These are phyloP conservation scores for Mucor lusitanicus DNA, from an alignment of 371 early-diverging fungal species.

Conservation along the genomic window DNA sequence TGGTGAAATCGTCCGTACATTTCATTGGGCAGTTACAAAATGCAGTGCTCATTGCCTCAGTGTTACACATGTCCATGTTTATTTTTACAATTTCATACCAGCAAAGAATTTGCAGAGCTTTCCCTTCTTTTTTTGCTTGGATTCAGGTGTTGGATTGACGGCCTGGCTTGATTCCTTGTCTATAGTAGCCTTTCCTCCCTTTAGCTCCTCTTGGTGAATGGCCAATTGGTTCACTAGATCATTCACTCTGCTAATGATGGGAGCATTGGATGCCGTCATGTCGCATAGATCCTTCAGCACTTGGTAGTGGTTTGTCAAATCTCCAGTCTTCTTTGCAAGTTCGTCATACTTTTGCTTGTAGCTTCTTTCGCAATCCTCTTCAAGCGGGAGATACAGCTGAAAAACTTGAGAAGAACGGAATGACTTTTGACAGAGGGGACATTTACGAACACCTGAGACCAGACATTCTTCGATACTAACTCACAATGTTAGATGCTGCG, in stretches of 20 bases:
- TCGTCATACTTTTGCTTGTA: neutral
- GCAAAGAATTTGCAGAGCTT: neutral
- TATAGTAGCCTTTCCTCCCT: neutral
- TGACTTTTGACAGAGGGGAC: neutral
- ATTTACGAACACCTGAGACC: neutral
- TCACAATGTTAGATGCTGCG: neutral
- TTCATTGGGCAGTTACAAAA: slow-evolving; percentile 15
- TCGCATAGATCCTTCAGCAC: neutral
- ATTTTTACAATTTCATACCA: neutral
- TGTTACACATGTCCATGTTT: neutral
- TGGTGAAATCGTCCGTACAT: slow-evolving; percentile 28
- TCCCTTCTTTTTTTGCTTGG: neutral
- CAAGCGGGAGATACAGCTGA: neutral
- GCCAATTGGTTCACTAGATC: neutral
- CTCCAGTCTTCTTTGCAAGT: neutral
- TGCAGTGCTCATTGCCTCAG: neutral
- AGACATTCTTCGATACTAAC: neutral
- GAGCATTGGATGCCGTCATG: neutral
- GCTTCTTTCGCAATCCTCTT: neutral
- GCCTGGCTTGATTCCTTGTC: neutral
- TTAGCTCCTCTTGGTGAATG: neutral
- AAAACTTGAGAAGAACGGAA: neutral
- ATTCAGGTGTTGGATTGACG: neutral
- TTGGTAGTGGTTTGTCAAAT: neutral
- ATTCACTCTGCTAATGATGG: neutral